phyloP scores from a whole-genome alignment of 2,329 filamentous ascomycete genomes.

The Westerdykella sp. region DNA sequence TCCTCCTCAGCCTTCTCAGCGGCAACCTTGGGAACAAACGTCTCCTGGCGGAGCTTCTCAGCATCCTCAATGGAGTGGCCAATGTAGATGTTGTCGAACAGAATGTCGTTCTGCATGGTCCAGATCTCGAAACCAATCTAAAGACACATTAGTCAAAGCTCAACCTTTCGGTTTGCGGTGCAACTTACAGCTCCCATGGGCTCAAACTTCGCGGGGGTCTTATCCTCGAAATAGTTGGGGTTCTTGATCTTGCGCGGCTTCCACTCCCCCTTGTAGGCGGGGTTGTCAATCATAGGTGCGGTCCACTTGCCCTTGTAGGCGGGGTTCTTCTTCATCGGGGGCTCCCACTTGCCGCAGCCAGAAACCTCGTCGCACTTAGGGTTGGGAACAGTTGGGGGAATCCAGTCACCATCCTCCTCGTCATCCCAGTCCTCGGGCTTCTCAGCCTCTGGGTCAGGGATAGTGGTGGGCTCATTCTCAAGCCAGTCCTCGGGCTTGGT shows the following conservation, averaged over 20 bases:
- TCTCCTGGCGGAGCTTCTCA: conserved; percentile 79
- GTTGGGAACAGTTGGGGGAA: conserved; percentile 84
- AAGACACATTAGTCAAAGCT: conserved; percentile 8
- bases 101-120: conserved; percentile 99
- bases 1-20: conserved; percentile 76
- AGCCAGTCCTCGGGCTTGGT: conserved; percentile 94
- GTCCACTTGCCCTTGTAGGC: conserved; percentile 99
- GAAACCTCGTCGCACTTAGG: conserved; percentile 90
- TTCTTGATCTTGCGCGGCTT: conserved; percentile 93
- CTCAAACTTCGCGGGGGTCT: conserved; percentile 93
- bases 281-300: conserved; percentile 91
- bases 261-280: conserved; percentile 95
- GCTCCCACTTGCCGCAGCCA: conserved; percentile 88
- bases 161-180: conserved; percentile 3
- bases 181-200: conserved; percentile 88
- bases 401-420: conserved; percentile 98
- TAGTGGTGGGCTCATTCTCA: conserved; percentile 72
- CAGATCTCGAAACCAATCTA: conserved; percentile 98
- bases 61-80: conserved; percentile 94
- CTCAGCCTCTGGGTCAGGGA: conserved; percentile 88
- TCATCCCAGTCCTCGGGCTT: conserved; percentile 99
- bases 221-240: conserved; percentile 95
- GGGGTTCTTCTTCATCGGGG: conserved; percentile 90
- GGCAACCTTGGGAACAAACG: conserved; percentile 80
- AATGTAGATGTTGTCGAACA: conserved; percentile 99